These are phyloP conservation scores for Mortierella sp. DNA, from an alignment of 371 early-diverging fungal genomes.

Conservation along the genomic window DNA sequence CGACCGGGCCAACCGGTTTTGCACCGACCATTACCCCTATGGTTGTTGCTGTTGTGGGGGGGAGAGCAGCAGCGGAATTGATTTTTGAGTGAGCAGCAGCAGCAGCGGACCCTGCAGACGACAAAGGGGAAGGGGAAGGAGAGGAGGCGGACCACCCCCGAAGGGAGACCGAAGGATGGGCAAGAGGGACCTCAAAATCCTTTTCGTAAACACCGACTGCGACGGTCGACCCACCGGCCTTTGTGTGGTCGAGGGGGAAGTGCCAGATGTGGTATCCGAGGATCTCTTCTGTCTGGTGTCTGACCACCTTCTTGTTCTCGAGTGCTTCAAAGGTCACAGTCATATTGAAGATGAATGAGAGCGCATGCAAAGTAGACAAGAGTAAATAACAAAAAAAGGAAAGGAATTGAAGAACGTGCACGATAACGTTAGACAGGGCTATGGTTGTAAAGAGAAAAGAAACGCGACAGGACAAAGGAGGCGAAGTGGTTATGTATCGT, in stretches of 20 bases:
- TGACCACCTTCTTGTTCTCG: constrained; percentile 51
- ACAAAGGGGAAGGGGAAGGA: not conserved
- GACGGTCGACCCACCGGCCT: constrained; percentile 33
- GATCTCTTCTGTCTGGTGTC: constrained; percentile 46
- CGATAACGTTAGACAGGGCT: not conserved
- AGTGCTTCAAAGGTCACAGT: constrained; percentile 19
- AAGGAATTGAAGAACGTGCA: not conserved
- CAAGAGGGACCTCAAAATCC: constrained; percentile 40
- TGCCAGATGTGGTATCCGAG: constrained; percentile 49
- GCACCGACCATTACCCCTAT: constrained; percentile 4
- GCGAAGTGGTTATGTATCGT: no score
- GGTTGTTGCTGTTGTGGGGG: not conserved
- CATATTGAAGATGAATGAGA: not conserved
- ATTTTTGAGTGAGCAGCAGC: not conserved
- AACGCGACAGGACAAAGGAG: not conserved
- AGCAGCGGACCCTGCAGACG: constrained; percentile 1
- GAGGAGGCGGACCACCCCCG: not conserved
- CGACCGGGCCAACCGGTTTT: constrained; percentile 8
- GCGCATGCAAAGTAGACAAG: not conserved
- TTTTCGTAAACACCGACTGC: constrained; percentile 46
- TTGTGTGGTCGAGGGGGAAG: constrained; percentile 46
- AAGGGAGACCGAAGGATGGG: constrained; percentile 22
- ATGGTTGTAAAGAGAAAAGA: not conserved
- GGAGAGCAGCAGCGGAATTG: not conserved
- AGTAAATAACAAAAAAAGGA: not conserved